Evolutionary conservation across 116 monocot genomes (phyloP).

Genomic region (Posidonia oceanica): DNA sequence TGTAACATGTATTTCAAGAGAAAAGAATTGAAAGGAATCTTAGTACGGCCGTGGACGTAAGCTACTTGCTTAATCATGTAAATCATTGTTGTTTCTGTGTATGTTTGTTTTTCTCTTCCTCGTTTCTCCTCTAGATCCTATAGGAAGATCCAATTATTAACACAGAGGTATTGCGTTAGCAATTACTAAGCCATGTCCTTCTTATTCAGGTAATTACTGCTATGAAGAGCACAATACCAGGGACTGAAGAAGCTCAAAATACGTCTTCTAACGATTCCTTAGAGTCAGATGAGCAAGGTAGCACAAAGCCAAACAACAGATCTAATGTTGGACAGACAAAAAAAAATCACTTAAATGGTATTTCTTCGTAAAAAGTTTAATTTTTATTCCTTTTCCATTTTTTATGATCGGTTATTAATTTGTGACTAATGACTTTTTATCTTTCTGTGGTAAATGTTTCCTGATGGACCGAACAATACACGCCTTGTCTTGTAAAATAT

Average conservation of each 20-base stretch:
- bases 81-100: too few species aligned
- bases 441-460: not conserved
- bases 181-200: not conserved
- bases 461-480: too few species aligned
- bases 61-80: too few species aligned
- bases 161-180: too few species aligned
- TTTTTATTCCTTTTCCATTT: not conserved
- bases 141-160: too few species aligned
- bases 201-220: not conserved
- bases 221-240: slow-evolving; percentile 10
- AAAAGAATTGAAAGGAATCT: too few species aligned
- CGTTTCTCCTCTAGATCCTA: too few species aligned
- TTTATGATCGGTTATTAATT: not conserved
- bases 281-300: slow-evolving; percentile 7
- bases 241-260: not conserved
- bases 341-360: not conserved
- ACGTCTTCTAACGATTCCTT: slow-evolving; percentile 16
- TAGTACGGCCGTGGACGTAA: too few species aligned
- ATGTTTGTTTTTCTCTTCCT: too few species aligned
- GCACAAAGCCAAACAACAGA: not conserved
- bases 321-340: not conserved
- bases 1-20: too few species aligned
- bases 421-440: not conserved
- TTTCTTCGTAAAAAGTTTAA: not conserved
- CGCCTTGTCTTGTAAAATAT: too few species aligned